Base-by-base conservation (phyloP, 352 stramenopile genomes). In the Phytophthora pisi region DNA sequence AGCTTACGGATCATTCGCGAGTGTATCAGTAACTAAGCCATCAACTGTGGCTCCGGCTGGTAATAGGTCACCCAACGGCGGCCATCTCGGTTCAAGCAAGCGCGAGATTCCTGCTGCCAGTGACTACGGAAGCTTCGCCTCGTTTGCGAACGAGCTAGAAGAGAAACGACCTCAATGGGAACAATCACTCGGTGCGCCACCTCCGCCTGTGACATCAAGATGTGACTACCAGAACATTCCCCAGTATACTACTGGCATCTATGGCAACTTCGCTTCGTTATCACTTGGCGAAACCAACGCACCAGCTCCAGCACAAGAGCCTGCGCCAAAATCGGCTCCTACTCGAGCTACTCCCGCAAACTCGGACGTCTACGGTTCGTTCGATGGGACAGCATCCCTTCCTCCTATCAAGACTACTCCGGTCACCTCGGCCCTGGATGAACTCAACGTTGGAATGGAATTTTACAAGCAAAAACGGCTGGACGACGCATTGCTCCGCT, bases 361-460 rank as follows among this genome's bases (percentile, higher is more conserved):
- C 36, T 61, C 61, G 34, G 70, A 75, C 18, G 57, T 72, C 4
- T 76, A 74, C 36, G 65, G 58, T 0, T 67, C 59, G 3, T 80
- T 82, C 28, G 54, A 74, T 20, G 15, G 36, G 4, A 15, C 55
- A n/a, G 43, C 54, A 16, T 6, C 57, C 30, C 49, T 8, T 24
- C 34, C 60, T n/a, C 6, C 31, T 15, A 31, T 34, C 28, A 64
- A 64, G 16, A 68, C 60, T 23, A 66, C 65, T 31, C 60, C 54
- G 1, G 61, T n/a, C 36, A 71, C 74, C 11, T 89, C 82, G 3
- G 77, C 86, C 3, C 53, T 95, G 13, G 73, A 90, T 9, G 81
- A 93, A 42, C 72, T 93, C 15, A 90, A 95, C 49, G 69, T 80
- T 9, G 86, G 86, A 5, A 95, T 95, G 86, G 70, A 81, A 26